These are phyloP conservation scores for Penicillium aurantiogriseum DNA, from an alignment of 2,329 filamentous ascomycete species.

Conservation along the genomic window DNA sequence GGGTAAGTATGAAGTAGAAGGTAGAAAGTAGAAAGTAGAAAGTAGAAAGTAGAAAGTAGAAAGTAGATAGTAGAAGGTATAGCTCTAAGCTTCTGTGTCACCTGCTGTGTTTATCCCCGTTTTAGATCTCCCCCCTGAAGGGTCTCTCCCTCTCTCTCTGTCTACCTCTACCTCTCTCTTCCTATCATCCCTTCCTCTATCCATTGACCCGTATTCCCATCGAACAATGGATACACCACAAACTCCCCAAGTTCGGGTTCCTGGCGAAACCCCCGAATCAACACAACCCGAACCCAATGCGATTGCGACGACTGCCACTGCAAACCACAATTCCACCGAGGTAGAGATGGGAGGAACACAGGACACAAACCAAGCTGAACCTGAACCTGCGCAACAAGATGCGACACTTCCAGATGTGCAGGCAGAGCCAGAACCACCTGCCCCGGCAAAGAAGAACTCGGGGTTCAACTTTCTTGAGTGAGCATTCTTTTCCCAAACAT, in stretches of 20 bases:
- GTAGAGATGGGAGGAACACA: constrained; percentile 28
- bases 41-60: background rate
- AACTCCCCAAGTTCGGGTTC: constrained; percentile 20
- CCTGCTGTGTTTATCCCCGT: background rate
- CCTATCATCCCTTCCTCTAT: background rate
- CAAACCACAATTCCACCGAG: constrained; percentile 18
- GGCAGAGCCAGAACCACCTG: constrained; percentile 9
- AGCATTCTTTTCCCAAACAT: constrained; percentile 3
- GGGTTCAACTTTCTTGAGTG: constrained; percentile 34
- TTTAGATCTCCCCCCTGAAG: background rate
- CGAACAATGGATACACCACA: background rate
- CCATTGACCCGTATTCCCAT: too few relatives aligned
- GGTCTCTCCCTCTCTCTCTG: background rate
- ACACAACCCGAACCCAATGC: background rate
- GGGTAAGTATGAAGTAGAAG: background rate
- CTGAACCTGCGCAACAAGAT: constrained; percentile 23
- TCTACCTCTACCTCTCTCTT: background rate
- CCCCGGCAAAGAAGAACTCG: constrained; percentile 20
- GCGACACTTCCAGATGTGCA: constrained; percentile 21
- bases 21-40: background rate
- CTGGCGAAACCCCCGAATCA: background rate
- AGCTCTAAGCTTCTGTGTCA: background rate
- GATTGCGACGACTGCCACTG: constrained; percentile 9
- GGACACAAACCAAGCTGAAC: constrained; percentile 13
- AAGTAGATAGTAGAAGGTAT: too few relatives aligned